phyloP scores from a whole-genome alignment of 2,329 filamentous ascomycete genomes.

The Talaromyces piceae region DNA sequence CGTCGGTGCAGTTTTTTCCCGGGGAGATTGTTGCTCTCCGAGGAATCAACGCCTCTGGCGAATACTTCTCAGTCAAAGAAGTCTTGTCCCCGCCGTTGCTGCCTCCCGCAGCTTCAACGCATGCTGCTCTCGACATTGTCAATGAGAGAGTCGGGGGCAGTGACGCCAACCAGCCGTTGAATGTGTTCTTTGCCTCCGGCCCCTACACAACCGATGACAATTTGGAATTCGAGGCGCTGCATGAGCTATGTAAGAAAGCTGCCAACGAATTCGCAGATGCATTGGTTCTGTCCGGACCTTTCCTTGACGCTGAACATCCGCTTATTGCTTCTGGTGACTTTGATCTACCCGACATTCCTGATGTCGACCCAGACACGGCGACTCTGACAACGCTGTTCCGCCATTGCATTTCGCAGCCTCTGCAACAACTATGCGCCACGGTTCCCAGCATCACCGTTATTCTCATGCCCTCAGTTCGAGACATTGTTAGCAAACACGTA shows the following conservation, averaged over 20 bases:
- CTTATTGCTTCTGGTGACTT: conserved; percentile 74
- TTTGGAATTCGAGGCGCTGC: conserved; percentile 79
- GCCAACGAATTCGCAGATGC: conserved; percentile 68
- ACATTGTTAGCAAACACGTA: conserved; percentile 73
- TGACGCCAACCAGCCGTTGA: conserved; percentile 61
- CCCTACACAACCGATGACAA: conserved; percentile 92
- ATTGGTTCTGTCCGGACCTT: conserved; percentile 75
- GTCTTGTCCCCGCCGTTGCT: conserved; percentile 68
- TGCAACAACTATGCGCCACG: conserved; percentile 61
- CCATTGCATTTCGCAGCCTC: conserved; percentile 64
- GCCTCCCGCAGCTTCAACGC: conserved; percentile 63
- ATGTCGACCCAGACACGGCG: conserved; percentile 65
- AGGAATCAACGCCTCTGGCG: conserved; percentile 80
- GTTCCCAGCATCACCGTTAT: conserved; percentile 77
- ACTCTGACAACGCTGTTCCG: conserved; percentile 80
- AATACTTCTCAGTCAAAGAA: conserved; percentile 72
- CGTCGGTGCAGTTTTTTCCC: conserved; percentile 77
- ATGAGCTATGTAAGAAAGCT: conserved; percentile 71
- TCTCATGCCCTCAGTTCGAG: conserved; percentile 74
- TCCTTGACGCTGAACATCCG: conserved; percentile 87
- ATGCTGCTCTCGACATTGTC: conserved; percentile 58
- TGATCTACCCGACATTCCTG: conserved; percentile 61
- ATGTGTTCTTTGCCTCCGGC: conserved; percentile 69
- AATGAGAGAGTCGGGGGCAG: conserved; percentile 61
- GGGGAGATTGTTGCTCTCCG: conserved; percentile 85